Evolutionary conservation across 805 yeast genomes (phyloP), one percentile per base, ranked within the genome.

Genomic region (Yamadazyma phyllophila): DNA sequence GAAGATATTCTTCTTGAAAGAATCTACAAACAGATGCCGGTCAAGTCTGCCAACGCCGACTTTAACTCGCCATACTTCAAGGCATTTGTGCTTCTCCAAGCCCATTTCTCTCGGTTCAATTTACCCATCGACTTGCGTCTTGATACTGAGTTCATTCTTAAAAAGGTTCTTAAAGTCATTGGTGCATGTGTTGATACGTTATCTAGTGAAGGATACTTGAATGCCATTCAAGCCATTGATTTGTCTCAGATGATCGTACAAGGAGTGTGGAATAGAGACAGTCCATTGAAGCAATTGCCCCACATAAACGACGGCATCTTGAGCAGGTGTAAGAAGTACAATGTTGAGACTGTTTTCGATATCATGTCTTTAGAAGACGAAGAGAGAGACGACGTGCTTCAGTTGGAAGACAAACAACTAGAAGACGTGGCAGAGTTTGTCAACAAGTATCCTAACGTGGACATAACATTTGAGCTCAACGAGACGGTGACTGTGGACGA

Each of bases 371-470:
- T 89, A 66, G 96, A 88, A 46, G 96, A 92, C 63, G 85, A 89
- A 45, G 88, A 61, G 46, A 69, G 92, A 44, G 82, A 78, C 43
- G 73, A 74, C 11, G 66, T 91, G 1, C 67, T 92, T 48, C 80
- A 78, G 15, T 66, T 83, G 50, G 64, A 71, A 9, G 79, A 77
- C 2, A 61, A 60, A 2, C 67, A 80, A 49, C 65, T 91, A 54
- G 69, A 74, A 33, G 74, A 72, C 17, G 90, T 92, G 41, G 97
- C 97, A 0, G 80, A 80, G 13, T 94, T 92, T 70, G 96, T 90
- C 44, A 94, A 94, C 64, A 80, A 77, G 50, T 94, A 86, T 62
- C 99, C 99, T 11, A 87, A 86, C 58, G 71, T 94, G 44, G 97
- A 92, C 50, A 57, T 84, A 9, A 67, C 77, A 2, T 83, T 81